phyloP scores from a whole-genome alignment of 176 grass and related monocot genomes.

The Stipa capillata region DNA sequence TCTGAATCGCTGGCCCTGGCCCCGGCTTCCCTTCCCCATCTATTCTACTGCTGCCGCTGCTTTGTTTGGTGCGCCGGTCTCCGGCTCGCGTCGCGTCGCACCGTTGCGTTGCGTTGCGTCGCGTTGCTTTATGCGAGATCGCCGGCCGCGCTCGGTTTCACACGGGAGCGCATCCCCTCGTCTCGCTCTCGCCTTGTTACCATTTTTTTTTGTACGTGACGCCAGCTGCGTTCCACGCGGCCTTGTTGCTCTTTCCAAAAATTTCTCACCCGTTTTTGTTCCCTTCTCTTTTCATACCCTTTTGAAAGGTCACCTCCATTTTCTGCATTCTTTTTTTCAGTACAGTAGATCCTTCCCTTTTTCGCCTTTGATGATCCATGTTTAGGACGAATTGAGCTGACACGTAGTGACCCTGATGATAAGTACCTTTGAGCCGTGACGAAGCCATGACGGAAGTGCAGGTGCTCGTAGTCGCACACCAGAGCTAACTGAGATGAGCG shows the following conservation, averaged over 20 bases:
- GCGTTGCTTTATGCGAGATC: neutral
- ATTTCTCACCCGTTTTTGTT: neutral
- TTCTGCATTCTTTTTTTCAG: neutral
- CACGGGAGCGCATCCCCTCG: no score
- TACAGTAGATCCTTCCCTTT: neutral
- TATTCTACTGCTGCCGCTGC: neutral
- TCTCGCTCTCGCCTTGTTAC: neutral
- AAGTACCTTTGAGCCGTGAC: neutral
- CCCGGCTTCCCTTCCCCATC: neutral
- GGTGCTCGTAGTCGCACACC: no score
- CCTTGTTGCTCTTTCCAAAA: neutral
- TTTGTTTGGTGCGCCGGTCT: constrained; percentile 9
- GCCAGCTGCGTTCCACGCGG: neutral
- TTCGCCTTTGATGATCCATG: neutral
- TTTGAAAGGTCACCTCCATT: neutral
- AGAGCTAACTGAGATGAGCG: no score
- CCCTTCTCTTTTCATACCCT: neutral
- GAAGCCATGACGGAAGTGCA: neutral
- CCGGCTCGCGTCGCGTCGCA: neutral
- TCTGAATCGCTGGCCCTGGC: neutral
- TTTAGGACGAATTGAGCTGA: neutral
- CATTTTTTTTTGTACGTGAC: neutral
- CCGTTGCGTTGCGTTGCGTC: neutral
- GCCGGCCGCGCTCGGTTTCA: neutral
- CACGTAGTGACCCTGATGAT: neutral